Conservation (phyloP, 257 asterid species). For the Solanum medicagineum region DNA sequence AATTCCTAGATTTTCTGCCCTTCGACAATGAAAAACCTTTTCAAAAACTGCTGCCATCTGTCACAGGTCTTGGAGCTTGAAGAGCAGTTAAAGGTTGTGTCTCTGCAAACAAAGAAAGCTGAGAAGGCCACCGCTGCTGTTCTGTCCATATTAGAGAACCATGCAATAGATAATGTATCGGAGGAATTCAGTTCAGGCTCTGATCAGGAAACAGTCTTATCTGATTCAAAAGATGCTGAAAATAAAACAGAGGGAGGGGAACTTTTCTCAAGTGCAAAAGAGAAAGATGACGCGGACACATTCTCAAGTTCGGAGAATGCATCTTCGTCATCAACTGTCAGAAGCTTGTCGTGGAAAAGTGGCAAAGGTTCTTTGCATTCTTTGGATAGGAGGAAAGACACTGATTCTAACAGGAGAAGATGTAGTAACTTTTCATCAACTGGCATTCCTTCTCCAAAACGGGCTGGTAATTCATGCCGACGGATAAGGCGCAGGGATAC, state of each 20-base stretch:
- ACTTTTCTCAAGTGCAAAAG: slow-evolving; percentile 19
- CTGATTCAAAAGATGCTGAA: slow-evolving; percentile 21
- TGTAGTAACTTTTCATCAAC: slow-evolving; percentile 36
- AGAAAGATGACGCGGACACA: slow-evolving; percentile 34
- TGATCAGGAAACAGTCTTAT: slow-evolving; percentile 39
- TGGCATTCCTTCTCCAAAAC: slow-evolving; percentile 38
- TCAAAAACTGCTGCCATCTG: background rate
- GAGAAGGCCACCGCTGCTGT: slow-evolving; percentile 83
- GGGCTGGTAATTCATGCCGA: slow-evolving; percentile 79
- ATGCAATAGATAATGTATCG: slow-evolving; percentile 51
- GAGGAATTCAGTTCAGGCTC: slow-evolving; percentile 66
- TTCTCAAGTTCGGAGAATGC: slow-evolving; percentile 68
- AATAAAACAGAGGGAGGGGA: slow-evolving; percentile 18
- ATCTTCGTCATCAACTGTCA: slow-evolving; percentile 56
- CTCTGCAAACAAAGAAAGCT: slow-evolving; percentile 76
- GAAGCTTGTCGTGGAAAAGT: slow-evolving; percentile 88
- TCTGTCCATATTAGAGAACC: slow-evolving; percentile 65
- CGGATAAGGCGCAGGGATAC: slow-evolving; percentile 61
- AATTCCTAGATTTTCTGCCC: background rate
- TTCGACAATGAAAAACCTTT: background rate
- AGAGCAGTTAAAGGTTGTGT: slow-evolving; percentile 60
- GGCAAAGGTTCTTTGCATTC: slow-evolving; percentile 40
- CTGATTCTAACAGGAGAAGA: slow-evolving; percentile 49
- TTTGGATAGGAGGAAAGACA: slow-evolving; percentile 42
- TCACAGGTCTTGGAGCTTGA: slow-evolving; percentile 69